Conservation (phyloP, 2,329 filamentous ascomycete species). For the Phoma sp. region DNA sequence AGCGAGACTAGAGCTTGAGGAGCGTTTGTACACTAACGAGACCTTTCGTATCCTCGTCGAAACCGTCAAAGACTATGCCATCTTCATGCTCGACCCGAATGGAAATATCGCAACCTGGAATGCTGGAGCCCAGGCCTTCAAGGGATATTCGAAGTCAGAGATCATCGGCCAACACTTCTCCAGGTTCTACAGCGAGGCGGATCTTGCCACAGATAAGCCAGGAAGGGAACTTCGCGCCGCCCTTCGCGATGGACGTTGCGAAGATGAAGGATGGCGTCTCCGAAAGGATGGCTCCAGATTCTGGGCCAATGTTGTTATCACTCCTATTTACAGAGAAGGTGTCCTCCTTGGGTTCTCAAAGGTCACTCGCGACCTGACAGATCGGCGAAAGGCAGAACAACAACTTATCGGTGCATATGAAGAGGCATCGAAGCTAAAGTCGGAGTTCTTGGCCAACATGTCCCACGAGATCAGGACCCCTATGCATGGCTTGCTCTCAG, state of each 20-base stretch:
- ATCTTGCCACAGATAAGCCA: conserved; percentile 59
- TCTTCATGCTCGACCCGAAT: conserved; percentile 66
- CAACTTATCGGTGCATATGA: conserved; percentile 65
- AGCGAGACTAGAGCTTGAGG: conserved; percentile 51
- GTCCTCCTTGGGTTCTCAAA: conserved; percentile 66
- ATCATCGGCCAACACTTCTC: conserved; percentile 67
- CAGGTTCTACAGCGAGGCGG: conserved; percentile 62
- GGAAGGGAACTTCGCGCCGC: conserved; percentile 60
- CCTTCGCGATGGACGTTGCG: conserved; percentile 62
- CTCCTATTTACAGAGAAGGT: conserved; percentile 61
- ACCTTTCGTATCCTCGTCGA: conserved; percentile 68
- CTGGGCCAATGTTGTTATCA: conserved; percentile 68
- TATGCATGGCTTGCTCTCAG: conserved; percentile 68
- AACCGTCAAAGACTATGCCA: conserved; percentile 68
- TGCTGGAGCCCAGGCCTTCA: conserved; percentile 62
- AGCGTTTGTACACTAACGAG: conserved; percentile 57
- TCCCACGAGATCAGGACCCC: conserved; percentile 70
- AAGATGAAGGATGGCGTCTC: conserved; percentile 68
- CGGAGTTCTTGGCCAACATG: conserved; percentile 69
- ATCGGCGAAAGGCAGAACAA: conserved; percentile 63
- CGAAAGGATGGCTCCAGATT: conserved; percentile 65
- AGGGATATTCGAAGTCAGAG: conserved; percentile 63
- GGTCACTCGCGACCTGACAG: conserved; percentile 65
- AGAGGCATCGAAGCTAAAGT: conserved; percentile 69
- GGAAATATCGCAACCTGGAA: conserved; percentile 68